phyloP scores from a whole-genome alignment of 2,329 filamentous ascomycete genomes.

The Cercospora zeae-maydis region DNA sequence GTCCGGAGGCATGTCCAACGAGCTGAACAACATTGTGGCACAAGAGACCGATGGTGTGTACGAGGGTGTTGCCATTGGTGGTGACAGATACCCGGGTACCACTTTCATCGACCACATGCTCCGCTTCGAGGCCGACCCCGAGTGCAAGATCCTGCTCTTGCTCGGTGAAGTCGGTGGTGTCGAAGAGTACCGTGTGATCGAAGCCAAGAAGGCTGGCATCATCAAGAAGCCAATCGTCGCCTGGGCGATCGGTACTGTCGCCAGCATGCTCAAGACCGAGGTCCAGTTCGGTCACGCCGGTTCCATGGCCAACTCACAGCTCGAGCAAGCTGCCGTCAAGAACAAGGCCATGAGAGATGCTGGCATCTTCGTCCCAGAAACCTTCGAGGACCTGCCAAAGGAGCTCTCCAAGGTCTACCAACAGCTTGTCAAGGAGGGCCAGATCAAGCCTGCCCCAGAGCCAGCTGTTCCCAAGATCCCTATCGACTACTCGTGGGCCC shows the following conservation, averaged over 20 bases:
- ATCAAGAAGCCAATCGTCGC: constrained; percentile 99
- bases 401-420: constrained; percentile 80
- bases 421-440: constrained; percentile 77
- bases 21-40: constrained; percentile 98
- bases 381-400: constrained; percentile 89
- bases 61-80: constrained; percentile 98
- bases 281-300: constrained; percentile 99
- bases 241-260: constrained; percentile 98
- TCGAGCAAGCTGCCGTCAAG: constrained; percentile 94
- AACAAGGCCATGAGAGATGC: constrained; percentile 96
- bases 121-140: constrained; percentile 91
- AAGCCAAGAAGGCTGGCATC: constrained; percentile 87
- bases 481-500: constrained; percentile 99
- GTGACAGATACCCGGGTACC: constrained; percentile 97
- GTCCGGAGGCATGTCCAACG: constrained; percentile 99
- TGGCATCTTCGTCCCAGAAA: constrained; percentile 89
- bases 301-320: constrained; percentile 97
- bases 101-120: constrained; percentile 99
- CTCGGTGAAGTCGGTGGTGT: constrained; percentile 99
- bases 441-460: constrained; percentile 81
- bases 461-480: constrained; percentile 97
- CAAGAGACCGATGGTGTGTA: constrained; percentile 97
- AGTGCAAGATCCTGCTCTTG: constrained; percentile 94
- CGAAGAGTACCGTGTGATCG: constrained; percentile 99
- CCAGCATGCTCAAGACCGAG: constrained; percentile 99